Evolutionary conservation across 2,329 filamentous ascomycete species (phyloP).

Genomic region (Penicillium sp.): DNA sequence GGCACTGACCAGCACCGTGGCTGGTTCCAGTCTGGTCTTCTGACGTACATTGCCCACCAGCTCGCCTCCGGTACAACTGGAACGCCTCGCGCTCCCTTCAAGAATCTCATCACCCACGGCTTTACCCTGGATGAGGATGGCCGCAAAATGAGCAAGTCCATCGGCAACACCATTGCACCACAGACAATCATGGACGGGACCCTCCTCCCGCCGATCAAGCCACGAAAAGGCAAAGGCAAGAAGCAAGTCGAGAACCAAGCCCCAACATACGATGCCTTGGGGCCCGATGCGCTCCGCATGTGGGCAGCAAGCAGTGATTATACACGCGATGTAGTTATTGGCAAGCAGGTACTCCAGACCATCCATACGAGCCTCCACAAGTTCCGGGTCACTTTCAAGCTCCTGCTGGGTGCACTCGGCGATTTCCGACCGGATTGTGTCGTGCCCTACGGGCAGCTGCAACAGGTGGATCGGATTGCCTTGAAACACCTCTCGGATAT

Average conservation of each 20-base stretch:
- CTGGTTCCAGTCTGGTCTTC: slow-evolving; percentile 95
- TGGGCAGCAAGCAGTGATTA: slow-evolving; percentile 94
- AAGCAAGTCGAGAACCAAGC: slow-evolving; percentile 36
- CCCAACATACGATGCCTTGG: slow-evolving; percentile 65
- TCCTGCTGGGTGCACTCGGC: slow-evolving; percentile 75
- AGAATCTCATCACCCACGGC: slow-evolving; percentile 87
- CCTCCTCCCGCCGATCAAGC: slow-evolving; percentile 67
- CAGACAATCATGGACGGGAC: slow-evolving; percentile 81
- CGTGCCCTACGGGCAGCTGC: slow-evolving; percentile 50
- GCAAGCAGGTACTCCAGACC: slow-evolving; percentile 70
- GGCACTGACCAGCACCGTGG: slow-evolving; percentile 94
- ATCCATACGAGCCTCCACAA: slow-evolving; percentile 77
- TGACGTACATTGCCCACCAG: slow-evolving; percentile 72
- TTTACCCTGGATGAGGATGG: slow-evolving; percentile 86
- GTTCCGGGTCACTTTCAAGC: slow-evolving; percentile 85
- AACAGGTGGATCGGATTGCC: slow-evolving; percentile 69
- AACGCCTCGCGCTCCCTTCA: slow-evolving; percentile 66
- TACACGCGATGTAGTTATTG: slow-evolving; percentile 80
- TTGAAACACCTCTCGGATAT: slow-evolving; percentile 68
- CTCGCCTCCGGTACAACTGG: slow-evolving; percentile 35
- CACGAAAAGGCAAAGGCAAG: slow-evolving; percentile 57
- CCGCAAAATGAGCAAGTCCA: slow-evolving; percentile 98
- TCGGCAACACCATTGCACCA: slow-evolving; percentile 83
- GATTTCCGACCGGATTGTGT: slow-evolving; percentile 48
- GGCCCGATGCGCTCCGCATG: slow-evolving; percentile 79